Evolutionary conservation across 2,329 filamentous ascomycete species (phyloP).

Genomic region (Trichoderma brevicompactum): DNA sequence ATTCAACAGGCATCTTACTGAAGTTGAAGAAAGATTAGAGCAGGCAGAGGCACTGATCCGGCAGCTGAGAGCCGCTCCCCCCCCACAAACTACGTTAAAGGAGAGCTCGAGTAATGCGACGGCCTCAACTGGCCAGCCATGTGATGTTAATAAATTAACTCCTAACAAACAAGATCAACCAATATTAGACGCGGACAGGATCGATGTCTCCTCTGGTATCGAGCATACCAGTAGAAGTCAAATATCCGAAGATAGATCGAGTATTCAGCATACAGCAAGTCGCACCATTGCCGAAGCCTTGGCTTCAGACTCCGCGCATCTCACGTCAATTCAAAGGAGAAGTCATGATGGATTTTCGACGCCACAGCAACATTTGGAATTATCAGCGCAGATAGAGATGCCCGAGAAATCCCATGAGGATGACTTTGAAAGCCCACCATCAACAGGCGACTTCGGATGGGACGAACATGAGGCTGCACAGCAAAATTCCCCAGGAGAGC

Average conservation of each 20-base stretch:
- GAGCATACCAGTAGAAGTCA: background rate
- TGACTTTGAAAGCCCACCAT: constrained; percentile 40
- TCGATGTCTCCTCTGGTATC: no score
- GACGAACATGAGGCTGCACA: constrained; percentile 41
- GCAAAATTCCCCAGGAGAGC: constrained; percentile 29
- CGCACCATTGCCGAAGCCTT: background rate
- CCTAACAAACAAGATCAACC: background rate
- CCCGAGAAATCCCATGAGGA: background rate
- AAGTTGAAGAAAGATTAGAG: constrained; percentile 49
- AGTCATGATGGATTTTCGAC: background rate
- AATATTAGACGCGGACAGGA: background rate
- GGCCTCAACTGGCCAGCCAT: background rate
- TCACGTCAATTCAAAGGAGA: background rate
- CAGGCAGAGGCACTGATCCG: constrained; percentile 40
- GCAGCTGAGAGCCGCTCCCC: constrained; percentile 39
- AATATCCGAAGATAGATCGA: background rate
- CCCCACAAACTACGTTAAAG: constrained; percentile 32
- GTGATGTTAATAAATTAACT: background rate
- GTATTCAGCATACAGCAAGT: background rate
- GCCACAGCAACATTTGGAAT: background rate
- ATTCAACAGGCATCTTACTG: constrained; percentile 44
- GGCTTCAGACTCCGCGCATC: background rate
- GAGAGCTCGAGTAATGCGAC: background rate
- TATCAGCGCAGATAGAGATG: background rate
- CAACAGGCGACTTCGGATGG: constrained; percentile 45